Evolutionary conservation across 2,329 filamentous ascomycete genomes (phyloP).

Genomic region (Dichotomopilus funicola): DNA sequence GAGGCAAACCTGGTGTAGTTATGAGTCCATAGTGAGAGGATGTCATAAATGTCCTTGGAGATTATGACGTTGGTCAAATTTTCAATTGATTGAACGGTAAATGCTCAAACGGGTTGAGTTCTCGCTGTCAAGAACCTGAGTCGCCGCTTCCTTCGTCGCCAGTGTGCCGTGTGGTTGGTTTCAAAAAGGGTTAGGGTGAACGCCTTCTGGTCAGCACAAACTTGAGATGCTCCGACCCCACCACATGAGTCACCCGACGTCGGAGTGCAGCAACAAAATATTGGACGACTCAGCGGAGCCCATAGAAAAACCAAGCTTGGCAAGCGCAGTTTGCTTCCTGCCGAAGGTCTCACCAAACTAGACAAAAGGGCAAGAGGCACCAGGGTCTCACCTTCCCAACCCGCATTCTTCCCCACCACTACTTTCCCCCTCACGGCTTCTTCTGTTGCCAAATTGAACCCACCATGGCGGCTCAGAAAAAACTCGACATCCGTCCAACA

Average conservation of each 20-base stretch:
- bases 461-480: slow-evolving; percentile 14
- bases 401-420: background rate
- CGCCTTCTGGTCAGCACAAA: background rate
- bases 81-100: no score
- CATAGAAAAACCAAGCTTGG: slow-evolving; percentile 4
- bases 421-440: background rate
- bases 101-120: no score
- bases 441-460: background rate
- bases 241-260: slow-evolving; percentile 19
- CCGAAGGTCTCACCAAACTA: background rate
- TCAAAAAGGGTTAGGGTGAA: slow-evolving; percentile 5
- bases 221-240: background rate
- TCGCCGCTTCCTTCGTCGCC: no score
- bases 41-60: no score
- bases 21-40: no score
- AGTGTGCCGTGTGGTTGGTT: background rate
- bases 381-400: background rate
- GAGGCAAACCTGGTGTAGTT: no score
- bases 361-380: background rate
- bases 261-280: slow-evolving; percentile 3
- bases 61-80: no score
- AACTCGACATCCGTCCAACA: slow-evolving; percentile 24
- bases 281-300: slow-evolving; percentile 5
- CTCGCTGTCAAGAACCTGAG: no score
- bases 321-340: background rate